Conservation (phyloP, 1,139 yeast species). For the Blastobotrys aristatus region DNA sequence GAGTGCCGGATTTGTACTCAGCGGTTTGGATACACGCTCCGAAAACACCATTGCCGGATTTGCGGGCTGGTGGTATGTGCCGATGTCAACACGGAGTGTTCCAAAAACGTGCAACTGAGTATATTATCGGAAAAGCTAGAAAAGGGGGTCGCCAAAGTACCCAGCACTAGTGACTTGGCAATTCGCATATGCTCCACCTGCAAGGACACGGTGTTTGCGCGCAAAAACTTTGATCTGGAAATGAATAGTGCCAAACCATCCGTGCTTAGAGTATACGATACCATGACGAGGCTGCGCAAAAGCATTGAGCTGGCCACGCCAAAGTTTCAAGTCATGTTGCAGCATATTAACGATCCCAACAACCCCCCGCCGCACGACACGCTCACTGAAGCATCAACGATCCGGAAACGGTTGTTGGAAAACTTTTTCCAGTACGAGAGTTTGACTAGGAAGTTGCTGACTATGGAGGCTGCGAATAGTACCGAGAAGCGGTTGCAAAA, state of each 20-base stretch:
- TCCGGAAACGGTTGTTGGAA: slow-evolving; percentile 41
- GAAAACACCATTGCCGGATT: slow-evolving; percentile 84
- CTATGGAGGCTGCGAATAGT: slow-evolving; percentile 30
- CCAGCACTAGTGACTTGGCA: slow-evolving; percentile 27
- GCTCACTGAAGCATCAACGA: slow-evolving; percentile 36
- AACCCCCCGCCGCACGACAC: slow-evolving; percentile 30
- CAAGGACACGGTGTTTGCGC: slow-evolving; percentile 55
- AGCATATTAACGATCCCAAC: slow-evolving; percentile 33
- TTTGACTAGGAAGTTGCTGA: slow-evolving; percentile 39
- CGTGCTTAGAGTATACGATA: slow-evolving; percentile 32
- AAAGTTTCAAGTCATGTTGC: slow-evolving; percentile 38
- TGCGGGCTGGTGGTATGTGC: slow-evolving; percentile 86
- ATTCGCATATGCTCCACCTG: slow-evolving; percentile 66
- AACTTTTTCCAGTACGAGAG: slow-evolving; percentile 44
- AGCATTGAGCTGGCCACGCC: slow-evolving; percentile 41
- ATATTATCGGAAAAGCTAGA: slow-evolving; percentile 41
- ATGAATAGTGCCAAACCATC: slow-evolving; percentile 26
- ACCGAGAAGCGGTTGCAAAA: slow-evolving; percentile 42
- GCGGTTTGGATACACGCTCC: slow-evolving; percentile 50
- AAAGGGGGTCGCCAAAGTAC: slow-evolving; percentile 20
- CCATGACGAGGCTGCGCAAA: slow-evolving; percentile 34
- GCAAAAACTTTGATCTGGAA: slow-evolving; percentile 48
- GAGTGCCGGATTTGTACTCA: slow-evolving; percentile 63
- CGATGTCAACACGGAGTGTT: slow-evolving; percentile 55
- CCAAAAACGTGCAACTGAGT: slow-evolving; percentile 61